phyloP scores from a whole-genome alignment of 805 yeast genomes.

The Wickerhamomyces kurtzmanii region DNA sequence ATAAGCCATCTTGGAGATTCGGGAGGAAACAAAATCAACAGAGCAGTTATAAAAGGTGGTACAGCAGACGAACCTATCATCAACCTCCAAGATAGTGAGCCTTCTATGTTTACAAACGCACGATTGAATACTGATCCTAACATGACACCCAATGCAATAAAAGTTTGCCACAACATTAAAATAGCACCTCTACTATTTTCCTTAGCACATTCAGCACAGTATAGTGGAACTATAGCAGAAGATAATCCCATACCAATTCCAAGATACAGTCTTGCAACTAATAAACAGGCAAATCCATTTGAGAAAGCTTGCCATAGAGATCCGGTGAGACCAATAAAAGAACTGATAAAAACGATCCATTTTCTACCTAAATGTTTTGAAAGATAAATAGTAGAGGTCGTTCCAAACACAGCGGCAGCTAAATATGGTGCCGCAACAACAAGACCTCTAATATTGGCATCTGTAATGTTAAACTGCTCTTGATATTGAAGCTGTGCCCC shows the following conservation, averaged over 20 bases:
- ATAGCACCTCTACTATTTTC: constrained; percentile 52
- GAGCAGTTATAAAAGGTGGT: constrained; percentile 43
- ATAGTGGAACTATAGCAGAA: constrained; percentile 61
- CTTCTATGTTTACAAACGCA: constrained; percentile 39
- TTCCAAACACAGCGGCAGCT: constrained; percentile 43
- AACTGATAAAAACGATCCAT: constrained; percentile 47
- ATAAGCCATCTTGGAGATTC: constrained; percentile 68
- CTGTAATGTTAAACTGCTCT: constrained; percentile 30
- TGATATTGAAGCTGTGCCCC: constrained; percentile 56
- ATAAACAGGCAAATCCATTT: constrained; percentile 49
- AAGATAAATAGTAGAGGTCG: constrained; percentile 44
- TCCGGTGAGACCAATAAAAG: constrained; percentile 46
- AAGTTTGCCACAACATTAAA: constrained; percentile 66
- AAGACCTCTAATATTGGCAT: constrained; percentile 40
- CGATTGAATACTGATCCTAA: constrained; percentile 52
- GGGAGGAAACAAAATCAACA: constrained; percentile 47
- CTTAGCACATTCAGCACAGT: constrained; percentile 54
- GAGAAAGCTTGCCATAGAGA: constrained; percentile 60
- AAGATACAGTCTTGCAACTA: constrained; percentile 46
- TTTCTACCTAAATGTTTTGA: constrained; percentile 48
- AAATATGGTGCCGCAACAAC: constrained; percentile 60
- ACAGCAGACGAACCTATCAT: constrained; percentile 58
- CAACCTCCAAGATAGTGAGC: constrained; percentile 49
- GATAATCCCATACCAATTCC: constrained; percentile 63
- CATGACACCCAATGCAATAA: constrained; percentile 69